Conservation (phyloP, 495 filamentous ascomycete species). For the Penicillium atrosanguineum region DNA sequence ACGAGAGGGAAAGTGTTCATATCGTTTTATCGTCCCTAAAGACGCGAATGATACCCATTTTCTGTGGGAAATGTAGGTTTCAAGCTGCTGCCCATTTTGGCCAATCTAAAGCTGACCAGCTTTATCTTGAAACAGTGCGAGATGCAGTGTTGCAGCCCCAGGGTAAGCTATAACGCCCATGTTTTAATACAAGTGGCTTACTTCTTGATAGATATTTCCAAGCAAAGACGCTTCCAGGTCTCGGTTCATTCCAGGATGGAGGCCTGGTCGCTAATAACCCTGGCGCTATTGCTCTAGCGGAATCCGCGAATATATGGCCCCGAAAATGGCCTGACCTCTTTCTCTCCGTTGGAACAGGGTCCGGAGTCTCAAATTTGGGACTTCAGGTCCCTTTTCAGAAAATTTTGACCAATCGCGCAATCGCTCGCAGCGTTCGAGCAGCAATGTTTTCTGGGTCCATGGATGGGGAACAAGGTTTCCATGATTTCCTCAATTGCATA, state of each 20-base stretch:
- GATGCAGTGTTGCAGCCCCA: slow-evolving; percentile 21
- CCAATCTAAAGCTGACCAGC: too few relatives aligned
- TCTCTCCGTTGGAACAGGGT: too few relatives aligned
- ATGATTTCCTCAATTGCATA: too few relatives aligned
- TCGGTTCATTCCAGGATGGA: slow-evolving; percentile 37
- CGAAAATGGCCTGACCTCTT: too few relatives aligned
- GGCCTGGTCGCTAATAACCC: slow-evolving; percentile 36
- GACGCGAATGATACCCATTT: slow-evolving; percentile 8
- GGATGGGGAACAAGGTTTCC: too few relatives aligned
- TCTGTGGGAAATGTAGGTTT: slow-evolving; percentile 20
- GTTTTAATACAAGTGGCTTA: background rate
- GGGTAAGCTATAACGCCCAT: too few relatives aligned
- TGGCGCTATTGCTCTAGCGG: slow-evolving; percentile 22
- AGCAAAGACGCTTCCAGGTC: slow-evolving; percentile 24
- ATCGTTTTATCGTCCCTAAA: slow-evolving; percentile 15
- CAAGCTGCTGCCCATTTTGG: too few relatives aligned
- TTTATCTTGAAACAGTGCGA: slow-evolving; percentile 4
- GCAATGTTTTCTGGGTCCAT: too few relatives aligned
- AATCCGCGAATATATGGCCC: slow-evolving; percentile 30
- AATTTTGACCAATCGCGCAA: too few relatives aligned
- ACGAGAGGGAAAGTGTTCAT: slow-evolving; percentile 5
- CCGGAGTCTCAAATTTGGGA: too few relatives aligned
- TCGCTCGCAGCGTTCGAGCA: too few relatives aligned
- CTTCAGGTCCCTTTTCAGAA: too few relatives aligned
- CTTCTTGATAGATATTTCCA: slow-evolving; percentile 27